Evolutionary conservation across 352 stramenopile genomes (phyloP), one percentile per base, ranked within the genome.

Genomic region (Phytophthora sp.): DNA sequence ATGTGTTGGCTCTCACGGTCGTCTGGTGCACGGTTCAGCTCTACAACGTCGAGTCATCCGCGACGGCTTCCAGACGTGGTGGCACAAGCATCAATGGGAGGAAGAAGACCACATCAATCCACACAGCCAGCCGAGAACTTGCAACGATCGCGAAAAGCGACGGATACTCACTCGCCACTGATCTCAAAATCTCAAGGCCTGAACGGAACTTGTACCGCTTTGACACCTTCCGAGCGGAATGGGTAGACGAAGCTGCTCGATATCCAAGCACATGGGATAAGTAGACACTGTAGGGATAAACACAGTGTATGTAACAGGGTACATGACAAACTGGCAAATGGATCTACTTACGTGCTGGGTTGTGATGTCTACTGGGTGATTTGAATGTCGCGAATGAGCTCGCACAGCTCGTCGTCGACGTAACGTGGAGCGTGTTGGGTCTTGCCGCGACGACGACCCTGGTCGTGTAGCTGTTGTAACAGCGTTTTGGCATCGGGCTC

Each of bases 21-120:
- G 63, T 92, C 21, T 93, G 84, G 84, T 85, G 82, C 61, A 95
- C 86, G 3, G 74, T 90, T 24, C 82, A 94, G 66, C 66, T 93
- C 18, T 92, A 94, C 58, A 86, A 90, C 30, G 71, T 81, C 11
- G 57, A 69, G 18, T 39, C 54, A 52, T 71, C 57, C 8, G 50
- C 58, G 0, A 65, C 53, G 4, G 27, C 49, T 39, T 73, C 53
- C 35, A 73, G 69, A 44, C 66, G 63, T 23, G 55, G 51, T 3
- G 71, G 69, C 18, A 51, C 52, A 1, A 72, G 62, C 15, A 38
- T 59, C 29, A 71, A 58, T 51, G 57, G 62, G 24, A 85, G 54
- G n/a, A 74, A 72, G 29, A 61, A 57, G 12, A 50, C 29, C 50
- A 30, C 50, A 42, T 66, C 64, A 4, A 64, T 71, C 21, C 59